Base-by-base conservation (phyloP, 139 green algal genomes). In the Pleodorina starrii region DNA sequence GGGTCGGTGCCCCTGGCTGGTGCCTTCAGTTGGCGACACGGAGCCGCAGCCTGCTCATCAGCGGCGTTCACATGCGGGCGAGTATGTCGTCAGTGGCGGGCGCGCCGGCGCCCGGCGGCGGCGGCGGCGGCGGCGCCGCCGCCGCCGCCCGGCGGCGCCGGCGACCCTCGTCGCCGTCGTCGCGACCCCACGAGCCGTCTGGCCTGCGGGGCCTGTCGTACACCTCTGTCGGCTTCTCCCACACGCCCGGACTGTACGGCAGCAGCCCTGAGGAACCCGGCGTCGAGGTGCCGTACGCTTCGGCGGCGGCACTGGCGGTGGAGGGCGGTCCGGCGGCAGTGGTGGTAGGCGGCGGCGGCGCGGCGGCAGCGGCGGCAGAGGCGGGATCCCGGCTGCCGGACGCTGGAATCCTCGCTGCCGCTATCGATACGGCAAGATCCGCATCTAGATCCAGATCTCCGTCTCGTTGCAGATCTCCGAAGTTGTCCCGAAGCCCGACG, bases 381-480 rank as follows among this genome's bases (percentile, higher is more conserved):
- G n/a, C 19, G 48, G 14, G 10, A 5, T 68, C 51, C 35, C n/a
- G 29, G 19, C 32, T 29, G 35, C 51, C 19, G 14, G 81, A 77
- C 81, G 40, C 29, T 19, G 60, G 60, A 32, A 77, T 87, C 42
- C 17, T 87, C 5, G 63, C 40, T 6, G 81, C 81, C 35, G 81
- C 81, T 16, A 51, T 75, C 40, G 40, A 25, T 10, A 86, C 79
- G 4, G 38, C 79, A 7, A n/a, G n/a, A 5, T 76, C 50, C 6
- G 19, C 6, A 1, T 80, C 72, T 19, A 77, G 69, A 77, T 77
- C 35, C 36, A 46, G 69, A 77, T 46, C 69, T 29, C 35, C 69
- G 3, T 66, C 54, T 21, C 54, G 54, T 25, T 66, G 54, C 29
- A 66, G 54, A 66, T 66, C 54, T 66, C 54, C 54, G 21, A 25